Conservation (phyloP, 2,329 filamentous ascomycete species). For the Fusarium praegraminearum region DNA sequence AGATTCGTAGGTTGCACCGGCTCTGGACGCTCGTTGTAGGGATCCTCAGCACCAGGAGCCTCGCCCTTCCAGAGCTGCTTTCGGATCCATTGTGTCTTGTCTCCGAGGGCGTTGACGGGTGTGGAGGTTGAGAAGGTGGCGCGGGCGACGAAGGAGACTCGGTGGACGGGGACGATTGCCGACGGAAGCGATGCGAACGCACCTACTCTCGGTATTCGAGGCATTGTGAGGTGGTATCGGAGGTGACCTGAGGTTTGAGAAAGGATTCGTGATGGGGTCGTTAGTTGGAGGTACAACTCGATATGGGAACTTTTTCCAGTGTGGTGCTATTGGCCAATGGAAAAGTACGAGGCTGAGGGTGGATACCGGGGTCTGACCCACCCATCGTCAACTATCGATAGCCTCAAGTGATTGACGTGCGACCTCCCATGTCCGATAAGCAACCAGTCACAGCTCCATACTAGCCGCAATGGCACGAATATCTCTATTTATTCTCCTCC, state of each 20-base stretch:
- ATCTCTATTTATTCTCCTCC: constrained; percentile 53
- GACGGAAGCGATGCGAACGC: constrained; percentile 51
- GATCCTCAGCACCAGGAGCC: constrained; percentile 55
- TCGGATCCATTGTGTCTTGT: constrained; percentile 55
- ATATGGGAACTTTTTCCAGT: constrained; percentile 49
- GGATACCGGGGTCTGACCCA: constrained; percentile 22
- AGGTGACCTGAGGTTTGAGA: constrained; percentile 18
- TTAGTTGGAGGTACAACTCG: constrained; percentile 20
- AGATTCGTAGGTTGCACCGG: constrained; percentile 48
- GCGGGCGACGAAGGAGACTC: constrained; percentile 47
- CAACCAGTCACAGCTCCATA: constrained; percentile 8
- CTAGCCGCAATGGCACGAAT: constrained; percentile 56
- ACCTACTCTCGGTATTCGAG: constrained; percentile 57
- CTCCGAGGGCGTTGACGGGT: constrained; percentile 43
- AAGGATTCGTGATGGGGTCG: constrained; percentile 29
- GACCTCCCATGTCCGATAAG: constrained; percentile 27
- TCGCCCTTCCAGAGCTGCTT: constrained; percentile 57
- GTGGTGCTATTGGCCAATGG: constrained; percentile 45
- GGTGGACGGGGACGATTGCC: constrained; percentile 42
- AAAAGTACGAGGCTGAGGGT: constrained; percentile 39
- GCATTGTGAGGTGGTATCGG: constrained; percentile 50
- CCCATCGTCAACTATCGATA: constrained; percentile 34
- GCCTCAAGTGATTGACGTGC: constrained; percentile 37
- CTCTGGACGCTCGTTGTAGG: constrained; percentile 53
- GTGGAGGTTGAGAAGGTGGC: constrained; percentile 53